A percentile compares a stretch with the other conserved stretches of the same genome.
phyloP scores from a whole-genome alignment of 192 early-diverging fungal genomes.

The Backusella macrospora region DNA sequence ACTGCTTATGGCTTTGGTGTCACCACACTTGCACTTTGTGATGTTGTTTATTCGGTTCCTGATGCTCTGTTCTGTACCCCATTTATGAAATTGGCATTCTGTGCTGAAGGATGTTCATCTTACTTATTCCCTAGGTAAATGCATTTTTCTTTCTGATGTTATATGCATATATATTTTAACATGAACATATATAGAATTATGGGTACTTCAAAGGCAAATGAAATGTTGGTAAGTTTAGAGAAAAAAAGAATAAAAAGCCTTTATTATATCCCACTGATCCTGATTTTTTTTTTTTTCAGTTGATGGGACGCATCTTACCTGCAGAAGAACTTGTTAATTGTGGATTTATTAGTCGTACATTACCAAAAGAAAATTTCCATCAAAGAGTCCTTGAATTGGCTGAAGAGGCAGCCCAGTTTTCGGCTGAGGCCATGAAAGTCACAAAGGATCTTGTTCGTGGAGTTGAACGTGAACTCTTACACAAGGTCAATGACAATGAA shows the following conservation, averaged over 20 bases:
- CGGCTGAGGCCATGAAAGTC: constrained; percentile 57
- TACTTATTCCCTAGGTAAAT: constrained; percentile 61
- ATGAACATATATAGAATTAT: constrained; percentile 49
- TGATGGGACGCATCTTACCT: constrained; percentile 57
- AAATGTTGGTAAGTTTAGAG: constrained; percentile 44
- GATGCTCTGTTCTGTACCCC: constrained; percentile 72
- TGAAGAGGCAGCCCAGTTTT: constrained; percentile 51
- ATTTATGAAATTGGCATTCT: constrained; percentile 76
- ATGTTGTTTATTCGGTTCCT: constrained; percentile 66
- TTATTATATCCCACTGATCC: background rate
- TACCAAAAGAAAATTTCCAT: constrained; percentile 54
- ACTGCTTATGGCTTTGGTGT: constrained; percentile 71
- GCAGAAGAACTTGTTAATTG: constrained; percentile 62
- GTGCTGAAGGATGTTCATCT: constrained; percentile 76
- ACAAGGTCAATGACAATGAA: constrained; percentile 55
- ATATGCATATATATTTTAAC: background rate
- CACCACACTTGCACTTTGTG: constrained; percentile 68
- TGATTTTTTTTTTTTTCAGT: constrained; percentile 11
- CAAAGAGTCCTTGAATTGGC: constrained; percentile 54
- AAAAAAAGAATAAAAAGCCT: background rate
- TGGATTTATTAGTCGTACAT: constrained; percentile 56
- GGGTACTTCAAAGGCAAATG: constrained; percentile 66
- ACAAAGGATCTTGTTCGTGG: constrained; percentile 60
- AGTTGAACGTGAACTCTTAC: constrained; percentile 42
- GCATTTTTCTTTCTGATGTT: too few species aligned